Conservation (phyloP, 2,329 filamentous ascomycete genomes). For the Hypoxylon sp. region DNA sequence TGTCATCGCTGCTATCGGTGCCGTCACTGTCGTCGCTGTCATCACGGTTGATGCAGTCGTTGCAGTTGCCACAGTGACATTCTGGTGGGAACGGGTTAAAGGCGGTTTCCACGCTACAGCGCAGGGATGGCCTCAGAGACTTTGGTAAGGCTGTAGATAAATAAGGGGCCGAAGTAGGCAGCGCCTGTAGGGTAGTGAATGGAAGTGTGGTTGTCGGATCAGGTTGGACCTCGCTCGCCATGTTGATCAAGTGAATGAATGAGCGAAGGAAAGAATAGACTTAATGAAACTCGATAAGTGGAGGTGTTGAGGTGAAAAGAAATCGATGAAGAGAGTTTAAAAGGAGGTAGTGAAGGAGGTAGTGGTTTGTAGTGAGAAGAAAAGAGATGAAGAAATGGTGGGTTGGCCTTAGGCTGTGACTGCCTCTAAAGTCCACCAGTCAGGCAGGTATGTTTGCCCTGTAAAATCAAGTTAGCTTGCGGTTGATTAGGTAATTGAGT, state of each 20-base stretch:
- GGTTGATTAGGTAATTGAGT: not conserved
- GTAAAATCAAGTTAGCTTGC: not conserved
- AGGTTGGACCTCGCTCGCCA: not conserved
- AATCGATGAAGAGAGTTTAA: not conserved
- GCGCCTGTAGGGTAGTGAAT: not conserved
- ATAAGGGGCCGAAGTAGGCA: not conserved
- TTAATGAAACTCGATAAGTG: not conserved
- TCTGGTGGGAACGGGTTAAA: not conserved
- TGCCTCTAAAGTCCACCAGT: slow-evolving; percentile 1
- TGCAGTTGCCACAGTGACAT: not conserved
- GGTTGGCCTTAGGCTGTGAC: not conserved
- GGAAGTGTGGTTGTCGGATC: not conserved
- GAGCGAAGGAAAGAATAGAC: not conserved
- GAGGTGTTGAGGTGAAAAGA: not conserved
- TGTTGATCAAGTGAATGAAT: not conserved
- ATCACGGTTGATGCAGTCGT: not conserved
- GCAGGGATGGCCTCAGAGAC: not conserved
- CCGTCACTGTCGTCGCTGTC: not conserved
- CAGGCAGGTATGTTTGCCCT: slow-evolving; percentile 2
- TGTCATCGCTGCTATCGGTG: not conserved
- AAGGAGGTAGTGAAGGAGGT: not conserved
- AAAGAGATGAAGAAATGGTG: not conserved
- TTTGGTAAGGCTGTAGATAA: not conserved
- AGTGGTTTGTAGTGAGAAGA: not conserved
- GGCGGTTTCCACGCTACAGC: not conserved